These are phyloP conservation scores for Euptelea pleiosperma DNA, from an alignment of 164 flowering plant species.

Conservation along the genomic window DNA sequence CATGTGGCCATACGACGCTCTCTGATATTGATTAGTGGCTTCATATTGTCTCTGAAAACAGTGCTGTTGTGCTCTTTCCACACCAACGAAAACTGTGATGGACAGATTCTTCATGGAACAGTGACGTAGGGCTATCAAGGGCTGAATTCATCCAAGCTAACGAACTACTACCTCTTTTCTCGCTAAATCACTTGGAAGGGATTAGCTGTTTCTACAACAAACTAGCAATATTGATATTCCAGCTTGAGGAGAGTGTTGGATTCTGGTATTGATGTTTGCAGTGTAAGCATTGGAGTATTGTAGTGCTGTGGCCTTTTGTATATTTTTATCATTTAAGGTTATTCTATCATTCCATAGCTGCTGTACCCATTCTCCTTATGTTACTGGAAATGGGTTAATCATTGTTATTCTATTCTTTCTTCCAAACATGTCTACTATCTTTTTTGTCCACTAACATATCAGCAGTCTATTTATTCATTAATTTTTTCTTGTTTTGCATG, in stretches of 20 bases:
- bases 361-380: background rate
- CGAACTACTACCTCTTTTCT: too few species aligned
- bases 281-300: background rate
- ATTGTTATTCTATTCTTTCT: too few species aligned
- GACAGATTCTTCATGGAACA: background rate
- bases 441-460: too few species aligned
- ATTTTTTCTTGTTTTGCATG: too few species aligned
- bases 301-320: background rate
- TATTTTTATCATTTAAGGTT: background rate
- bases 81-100: too few species aligned
- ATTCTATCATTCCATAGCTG: background rate
- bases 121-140: background rate
- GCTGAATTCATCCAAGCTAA: background rate
- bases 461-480: too few species aligned
- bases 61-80: too few species aligned
- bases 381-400: background rate
- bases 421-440: too few species aligned
- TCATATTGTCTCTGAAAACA: background rate
- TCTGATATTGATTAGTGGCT: background rate
- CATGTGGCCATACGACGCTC: too few species aligned
- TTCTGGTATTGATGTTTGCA: background rate
- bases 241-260: background rate
- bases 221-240: background rate
- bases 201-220: too few species aligned
- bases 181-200: too few species aligned